These are phyloP conservation scores for Thalia dealbata DNA, from an alignment of 176 grass and related monocot species.

Conservation along the genomic window DNA sequence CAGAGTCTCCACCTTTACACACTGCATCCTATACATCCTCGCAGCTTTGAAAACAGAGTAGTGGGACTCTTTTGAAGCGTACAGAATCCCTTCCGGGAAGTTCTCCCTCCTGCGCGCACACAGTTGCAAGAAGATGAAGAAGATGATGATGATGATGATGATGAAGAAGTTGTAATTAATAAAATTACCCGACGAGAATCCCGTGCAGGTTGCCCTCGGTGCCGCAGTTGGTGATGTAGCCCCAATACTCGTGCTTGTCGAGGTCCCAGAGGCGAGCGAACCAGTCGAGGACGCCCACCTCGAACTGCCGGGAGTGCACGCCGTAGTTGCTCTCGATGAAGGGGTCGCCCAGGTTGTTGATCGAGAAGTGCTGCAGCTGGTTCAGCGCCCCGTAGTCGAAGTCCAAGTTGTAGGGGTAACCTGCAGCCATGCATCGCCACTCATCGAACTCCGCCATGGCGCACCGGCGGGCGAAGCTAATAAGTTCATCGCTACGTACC, in stretches of 20 bases:
- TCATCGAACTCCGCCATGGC: no score
- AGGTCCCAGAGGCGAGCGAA: slow-evolving; percentile 80
- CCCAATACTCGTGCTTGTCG: slow-evolving; percentile 72
- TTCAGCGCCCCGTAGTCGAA: slow-evolving; percentile 66
- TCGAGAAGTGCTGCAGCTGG: slow-evolving; percentile 66
- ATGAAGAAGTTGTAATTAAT: not conserved
- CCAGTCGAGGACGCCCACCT: slow-evolving; percentile 81
- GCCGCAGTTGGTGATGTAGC: slow-evolving; percentile 88
- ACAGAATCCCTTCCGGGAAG: slow-evolving; percentile 62
- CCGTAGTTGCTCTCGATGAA: slow-evolving; percentile 93
- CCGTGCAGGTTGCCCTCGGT: slow-evolving; percentile 89
- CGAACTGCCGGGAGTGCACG: slow-evolving; percentile 80
- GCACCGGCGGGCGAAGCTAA: not conserved
- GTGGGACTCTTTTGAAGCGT: slow-evolving; percentile 67
- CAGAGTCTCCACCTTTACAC: slow-evolving; percentile 64
- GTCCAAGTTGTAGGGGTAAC: slow-evolving; percentile 83
- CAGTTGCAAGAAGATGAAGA: not conserved
- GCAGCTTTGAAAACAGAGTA: slow-evolving; percentile 91
- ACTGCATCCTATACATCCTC: slow-evolving; percentile 90
- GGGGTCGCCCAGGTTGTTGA: slow-evolving; percentile 80
- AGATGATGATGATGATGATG: not conserved
- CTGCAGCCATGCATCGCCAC: no score
- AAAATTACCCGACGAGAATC: slow-evolving; percentile 62
- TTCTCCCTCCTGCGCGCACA: slow-evolving; percentile 53
- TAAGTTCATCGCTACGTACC: slow-evolving; percentile 15